Conservation (phyloP, 2,329 filamentous ascomycete species). For the Aspergillus phoenicis region DNA sequence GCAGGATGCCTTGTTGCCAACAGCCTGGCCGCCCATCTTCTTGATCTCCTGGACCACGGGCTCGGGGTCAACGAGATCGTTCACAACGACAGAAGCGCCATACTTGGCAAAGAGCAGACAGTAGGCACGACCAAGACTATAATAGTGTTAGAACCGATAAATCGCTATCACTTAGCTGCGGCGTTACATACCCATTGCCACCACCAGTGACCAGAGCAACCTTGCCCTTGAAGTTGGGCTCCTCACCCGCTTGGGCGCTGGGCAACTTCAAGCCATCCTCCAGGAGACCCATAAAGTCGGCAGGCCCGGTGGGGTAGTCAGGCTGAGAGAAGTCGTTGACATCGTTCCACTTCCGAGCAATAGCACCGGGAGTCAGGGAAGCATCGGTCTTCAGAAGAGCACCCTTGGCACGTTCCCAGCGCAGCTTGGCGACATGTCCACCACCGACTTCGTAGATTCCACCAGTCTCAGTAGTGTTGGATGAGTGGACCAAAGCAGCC, state of each 20-base stretch:
- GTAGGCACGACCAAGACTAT: conserved; percentile 85
- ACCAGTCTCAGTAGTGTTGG: conserved; percentile 79
- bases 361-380: conserved; percentile 81
- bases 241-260: conserved; percentile 70
- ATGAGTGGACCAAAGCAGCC: conserved; percentile 82
- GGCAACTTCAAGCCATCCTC: conserved; percentile 80
- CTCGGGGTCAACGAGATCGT: conserved; percentile 92
- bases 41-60: conserved; percentile 89
- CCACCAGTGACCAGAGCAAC: conserved; percentile 87
- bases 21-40: conserved; percentile 83
- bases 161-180: background rate
- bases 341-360: conserved; percentile 86
- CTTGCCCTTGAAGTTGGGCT: conserved; percentile 78
- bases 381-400: conserved; percentile 87
- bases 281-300: conserved; percentile 83
- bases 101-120: conserved; percentile 82
- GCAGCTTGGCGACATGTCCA: conserved; percentile 86
- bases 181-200: conserved; percentile 68
- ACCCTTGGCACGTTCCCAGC: conserved; percentile 92
- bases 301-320: conserved; percentile 79
- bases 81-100: conserved; percentile 86
- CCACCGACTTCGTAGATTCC: conserved; percentile 92
- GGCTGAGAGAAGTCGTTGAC: conserved; percentile 83
- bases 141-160: conserved; percentile 22
- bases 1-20: conserved; percentile 88